Base-by-base conservation (phyloP, 2,329 filamentous ascomycete genomes). In the Zymoseptoria passerinii region DNA sequence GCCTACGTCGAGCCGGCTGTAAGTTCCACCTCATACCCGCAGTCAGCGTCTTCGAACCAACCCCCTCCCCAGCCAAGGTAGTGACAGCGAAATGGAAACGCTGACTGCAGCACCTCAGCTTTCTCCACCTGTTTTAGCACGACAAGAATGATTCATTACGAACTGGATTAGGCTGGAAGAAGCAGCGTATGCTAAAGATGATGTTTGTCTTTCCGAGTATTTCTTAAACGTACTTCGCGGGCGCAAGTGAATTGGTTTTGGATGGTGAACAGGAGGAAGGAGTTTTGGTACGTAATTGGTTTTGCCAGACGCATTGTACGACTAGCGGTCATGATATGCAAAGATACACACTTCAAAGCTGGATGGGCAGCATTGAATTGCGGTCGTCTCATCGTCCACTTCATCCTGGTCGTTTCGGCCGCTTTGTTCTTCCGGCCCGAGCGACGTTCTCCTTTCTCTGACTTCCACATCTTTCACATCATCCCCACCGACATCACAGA, bases 271-370 rank as follows among this genome's bases (percentile, higher is more conserved):
- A 16, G 29, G 13, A 40, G 35, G 35, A 9, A 40, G 35, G 35
- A 54, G 52, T 20, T 54, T 48, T 16, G 35, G 52, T 20, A 35
- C 19, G 29, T 44, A 35, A 16, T 13, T 50, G 6, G 19, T 13
- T 8, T 18, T 28, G 8, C 19, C 23, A 48, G 56, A 63, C n/a
- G 58, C 54, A 20, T 27, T 58, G 35, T 44, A 44, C 35, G 35
- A 44, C 35, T 44, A 44, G 35, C 35, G 35, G 35, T 44, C 13
- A 16, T 44, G 3, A 44, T 16, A 4, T 16, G 35, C 35, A 44
- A 16, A 44, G 35, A 44, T 44, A 16, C 9, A 40, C 4, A 40
- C 16, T 16, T 40, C 35, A 44, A 44, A 23, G 23, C 23, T 23
- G 23, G 23, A 23, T 23, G 23, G 23, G 23, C 23, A 23, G 23